Conservation (phyloP, 164 flowering plant genomes). For the Tetracentron sinense region DNA sequence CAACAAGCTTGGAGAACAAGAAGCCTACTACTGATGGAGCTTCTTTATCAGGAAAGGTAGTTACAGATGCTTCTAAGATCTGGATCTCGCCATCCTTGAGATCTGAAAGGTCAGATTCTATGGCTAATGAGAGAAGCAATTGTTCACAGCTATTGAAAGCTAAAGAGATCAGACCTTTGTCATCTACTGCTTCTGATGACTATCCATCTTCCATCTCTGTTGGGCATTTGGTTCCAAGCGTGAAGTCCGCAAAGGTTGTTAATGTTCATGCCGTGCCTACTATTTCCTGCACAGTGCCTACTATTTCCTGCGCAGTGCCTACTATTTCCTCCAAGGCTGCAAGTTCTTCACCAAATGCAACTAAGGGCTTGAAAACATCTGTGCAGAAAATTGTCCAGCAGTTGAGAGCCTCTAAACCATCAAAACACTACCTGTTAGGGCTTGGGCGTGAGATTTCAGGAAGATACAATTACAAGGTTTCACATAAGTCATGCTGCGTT, state of each 20-base stretch:
- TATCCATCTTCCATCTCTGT: conserved; percentile 25
- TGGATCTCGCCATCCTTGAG: conserved; percentile 13
- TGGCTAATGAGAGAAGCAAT: conserved; percentile 8
- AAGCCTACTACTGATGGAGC: conserved; percentile 14
- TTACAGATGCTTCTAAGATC: conserved; percentile 4
- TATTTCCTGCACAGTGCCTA: no score
- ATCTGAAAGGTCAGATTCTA: conserved; percentile 18
- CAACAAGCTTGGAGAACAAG: conserved; percentile 8
- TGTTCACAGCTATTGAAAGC: conserved; percentile 21
- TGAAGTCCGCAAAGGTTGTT: conserved; percentile 29
- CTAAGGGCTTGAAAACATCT: conserved; percentile 51
- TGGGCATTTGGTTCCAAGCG: no score
- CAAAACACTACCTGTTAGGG: conserved; percentile 25
- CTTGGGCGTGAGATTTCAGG: no score
- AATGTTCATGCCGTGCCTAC: no score
- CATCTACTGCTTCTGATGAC: conserved; percentile 26
- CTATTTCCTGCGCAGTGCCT: no score
- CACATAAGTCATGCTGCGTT: no score
- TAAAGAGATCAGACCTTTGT: conserved; percentile 16
- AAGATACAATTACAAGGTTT: no score
- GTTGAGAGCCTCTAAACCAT: conserved; percentile 41
- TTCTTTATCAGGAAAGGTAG: conserved; percentile 16
- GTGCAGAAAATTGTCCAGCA: conserved; percentile 64
- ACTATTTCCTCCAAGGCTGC: conserved; percentile 18
- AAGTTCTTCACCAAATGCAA: conserved; percentile 26